Evolutionary conservation across 176 grass and related monocot genomes (phyloP).

Genomic region (Oryza officinalis): DNA sequence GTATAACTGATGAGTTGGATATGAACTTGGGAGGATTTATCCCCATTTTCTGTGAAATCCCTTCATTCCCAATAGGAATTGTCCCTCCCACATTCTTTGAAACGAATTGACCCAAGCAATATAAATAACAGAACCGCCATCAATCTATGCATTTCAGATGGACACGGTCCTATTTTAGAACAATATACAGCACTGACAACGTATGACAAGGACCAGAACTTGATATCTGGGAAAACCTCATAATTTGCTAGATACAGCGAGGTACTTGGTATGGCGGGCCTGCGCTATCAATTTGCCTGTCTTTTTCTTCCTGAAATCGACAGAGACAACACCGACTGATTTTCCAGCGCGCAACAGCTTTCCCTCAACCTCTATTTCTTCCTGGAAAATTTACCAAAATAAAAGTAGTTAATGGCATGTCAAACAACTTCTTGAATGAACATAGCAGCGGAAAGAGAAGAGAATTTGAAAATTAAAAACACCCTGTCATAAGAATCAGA

Average conservation of each 20-base stretch:
- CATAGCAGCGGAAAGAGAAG: neutral
- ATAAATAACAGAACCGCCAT: neutral
- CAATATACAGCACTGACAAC: neutral
- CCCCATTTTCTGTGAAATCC: neutral
- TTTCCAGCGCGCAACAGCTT: conserved; percentile 75
- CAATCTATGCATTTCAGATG: neutral
- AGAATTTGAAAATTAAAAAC: conserved; percentile 20
- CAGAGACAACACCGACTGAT: conserved; percentile 53
- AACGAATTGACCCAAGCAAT: neutral
- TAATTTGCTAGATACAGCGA: conserved; percentile 75
- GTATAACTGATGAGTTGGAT: neutral
- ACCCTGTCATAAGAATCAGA: neutral
- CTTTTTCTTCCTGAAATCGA: conserved; percentile 84
- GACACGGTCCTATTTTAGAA: conserved; percentile 4
- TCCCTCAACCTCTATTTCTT: conserved; percentile 88
- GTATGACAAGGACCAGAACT: neutral
- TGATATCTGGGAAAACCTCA: conserved; percentile 41
- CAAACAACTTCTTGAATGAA: neutral
- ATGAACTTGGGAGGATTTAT: neutral
- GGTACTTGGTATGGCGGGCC: conserved; percentile 84
- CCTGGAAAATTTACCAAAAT: conserved; percentile 50
- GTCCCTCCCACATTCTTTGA: neutral
- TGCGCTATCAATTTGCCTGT: conserved; percentile 84
- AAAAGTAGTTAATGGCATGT: neutral
- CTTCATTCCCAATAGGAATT: neutral